phyloP scores from a whole-genome alignment of 2,329 filamentous ascomycete genomes.

The Blumeriella jaapii region DNA sequence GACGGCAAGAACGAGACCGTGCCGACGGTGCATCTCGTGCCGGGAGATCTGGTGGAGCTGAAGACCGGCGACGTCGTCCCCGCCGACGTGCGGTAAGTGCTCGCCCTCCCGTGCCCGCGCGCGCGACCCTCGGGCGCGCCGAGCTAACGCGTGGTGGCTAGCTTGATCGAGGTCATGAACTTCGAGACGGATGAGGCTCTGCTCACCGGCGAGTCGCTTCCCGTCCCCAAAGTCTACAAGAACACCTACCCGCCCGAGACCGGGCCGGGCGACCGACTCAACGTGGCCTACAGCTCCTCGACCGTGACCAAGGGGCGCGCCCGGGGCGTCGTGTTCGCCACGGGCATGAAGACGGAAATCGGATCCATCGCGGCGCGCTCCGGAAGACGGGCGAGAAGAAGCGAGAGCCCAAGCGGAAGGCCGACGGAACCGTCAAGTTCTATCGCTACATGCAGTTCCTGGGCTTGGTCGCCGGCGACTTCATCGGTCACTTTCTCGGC shows the following conservation, averaged over 20 bases:
- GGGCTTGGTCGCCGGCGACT: slow-evolving; percentile 37
- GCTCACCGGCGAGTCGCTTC: slow-evolving; percentile 50
- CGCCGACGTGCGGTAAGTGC: slow-evolving; percentile 29
- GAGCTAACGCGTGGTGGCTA: too few relatives aligned
- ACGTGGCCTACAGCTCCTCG: slow-evolving; percentile 49
- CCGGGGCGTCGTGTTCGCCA: slow-evolving; percentile 47
- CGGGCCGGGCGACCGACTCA: slow-evolving; percentile 47
- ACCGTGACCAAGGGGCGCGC: slow-evolving; percentile 51
- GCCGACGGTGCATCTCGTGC: slow-evolving; percentile 41
- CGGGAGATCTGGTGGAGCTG: slow-evolving; percentile 45
- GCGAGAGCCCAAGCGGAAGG: slow-evolving; percentile 36
- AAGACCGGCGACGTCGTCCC: slow-evolving; percentile 36
- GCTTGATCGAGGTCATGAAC: slow-evolving; percentile 40
- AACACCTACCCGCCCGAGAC: slow-evolving; percentile 39
- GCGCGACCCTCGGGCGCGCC: too few relatives aligned
- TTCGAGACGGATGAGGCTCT: slow-evolving; percentile 50
- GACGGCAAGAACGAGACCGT: slow-evolving; percentile 38
- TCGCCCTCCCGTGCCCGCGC: not conserved
- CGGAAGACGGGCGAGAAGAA: slow-evolving; percentile 38
- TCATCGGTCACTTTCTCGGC: slow-evolving; percentile 49
- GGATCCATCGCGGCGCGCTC: slow-evolving; percentile 51
- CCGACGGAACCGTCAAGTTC: slow-evolving; percentile 37
- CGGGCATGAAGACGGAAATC: slow-evolving; percentile 50
- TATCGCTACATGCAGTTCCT: slow-evolving; percentile 33
- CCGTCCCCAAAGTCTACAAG: slow-evolving; percentile 41